phyloP scores from a whole-genome alignment of 2,329 filamentous ascomycete species.

The Curvularia sp. region DNA sequence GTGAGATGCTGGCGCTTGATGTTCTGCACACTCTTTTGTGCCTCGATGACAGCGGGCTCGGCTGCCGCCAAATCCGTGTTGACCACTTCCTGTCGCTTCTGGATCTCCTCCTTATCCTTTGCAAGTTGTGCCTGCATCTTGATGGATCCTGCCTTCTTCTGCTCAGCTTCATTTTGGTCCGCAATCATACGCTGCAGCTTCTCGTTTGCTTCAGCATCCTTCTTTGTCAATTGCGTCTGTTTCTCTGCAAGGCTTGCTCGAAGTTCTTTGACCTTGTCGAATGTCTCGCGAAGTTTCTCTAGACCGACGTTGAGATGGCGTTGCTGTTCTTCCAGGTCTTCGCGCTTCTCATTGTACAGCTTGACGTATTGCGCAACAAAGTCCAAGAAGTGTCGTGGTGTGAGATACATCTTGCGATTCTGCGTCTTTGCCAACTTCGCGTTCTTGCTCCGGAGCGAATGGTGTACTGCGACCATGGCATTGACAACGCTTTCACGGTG shows the following conservation, averaged over 20 bases:
- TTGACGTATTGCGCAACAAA: slow-evolving; percentile 98
- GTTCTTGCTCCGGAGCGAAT: slow-evolving; percentile 92
- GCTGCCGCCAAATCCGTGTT: slow-evolving; percentile 86
- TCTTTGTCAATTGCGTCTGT: slow-evolving; percentile 89
- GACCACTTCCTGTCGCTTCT: slow-evolving; percentile 81
- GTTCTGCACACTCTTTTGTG: slow-evolving; percentile 95
- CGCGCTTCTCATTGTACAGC: slow-evolving; percentile 96
- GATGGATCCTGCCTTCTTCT: slow-evolving; percentile 84
- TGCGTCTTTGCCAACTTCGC: slow-evolving; percentile 87
- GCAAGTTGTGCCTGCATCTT: slow-evolving; percentile 88
- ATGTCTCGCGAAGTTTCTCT: slow-evolving; percentile 94
- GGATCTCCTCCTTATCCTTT: slow-evolving; percentile 87
- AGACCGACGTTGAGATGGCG: slow-evolving; percentile 97
- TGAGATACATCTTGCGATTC: slow-evolving; percentile 89
- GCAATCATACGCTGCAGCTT: slow-evolving; percentile 97
- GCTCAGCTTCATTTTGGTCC: slow-evolving; percentile 92
- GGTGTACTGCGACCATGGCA: slow-evolving; percentile 98
- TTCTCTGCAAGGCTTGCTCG: slow-evolving; percentile 91
- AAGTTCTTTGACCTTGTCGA: slow-evolving; percentile 94
- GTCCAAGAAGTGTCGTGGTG: slow-evolving; percentile 94
- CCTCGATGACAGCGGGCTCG: slow-evolving; percentile 90
- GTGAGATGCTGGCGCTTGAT: slow-evolving; percentile 98
- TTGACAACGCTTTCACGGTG: slow-evolving; percentile 95
- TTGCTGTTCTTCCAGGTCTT: slow-evolving; percentile 98
- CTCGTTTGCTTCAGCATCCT: slow-evolving; percentile 94